phyloP scores from a whole-genome alignment of 345 rosid species.

The Euphorbia pulcherrima region DNA sequence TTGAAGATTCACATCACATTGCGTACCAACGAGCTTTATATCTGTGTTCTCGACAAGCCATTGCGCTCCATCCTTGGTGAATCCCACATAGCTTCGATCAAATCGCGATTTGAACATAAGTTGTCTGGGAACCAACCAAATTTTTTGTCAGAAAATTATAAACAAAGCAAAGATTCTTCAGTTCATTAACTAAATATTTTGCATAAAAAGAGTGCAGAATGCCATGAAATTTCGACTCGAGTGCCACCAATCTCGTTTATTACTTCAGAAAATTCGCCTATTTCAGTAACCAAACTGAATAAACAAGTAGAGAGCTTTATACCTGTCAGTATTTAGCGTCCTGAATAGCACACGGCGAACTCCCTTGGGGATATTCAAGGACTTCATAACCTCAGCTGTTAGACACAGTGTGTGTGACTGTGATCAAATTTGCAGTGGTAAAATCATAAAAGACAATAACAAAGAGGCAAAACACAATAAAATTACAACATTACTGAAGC shows the following conservation, averaged over 20 bases:
- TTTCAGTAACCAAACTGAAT: neutral
- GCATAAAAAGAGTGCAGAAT: neutral
- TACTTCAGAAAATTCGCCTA: neutral
- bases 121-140: slow-evolving; percentile 39
- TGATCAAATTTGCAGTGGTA: no score
- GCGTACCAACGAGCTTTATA: slow-evolving; percentile 73
- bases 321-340: slow-evolving; percentile 85
- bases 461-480: no score
- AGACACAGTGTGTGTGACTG: neutral
- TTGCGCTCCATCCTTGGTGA: slow-evolving; percentile 71
- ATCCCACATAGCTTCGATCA: slow-evolving; percentile 78
- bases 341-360: slow-evolving; percentile 80
- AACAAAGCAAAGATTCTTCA: neutral
- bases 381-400: slow-evolving; percentile 77
- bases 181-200: neutral
- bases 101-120: slow-evolving; percentile 70
- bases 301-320: neutral
- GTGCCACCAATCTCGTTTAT: neutral
- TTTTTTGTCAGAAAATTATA: neutral
- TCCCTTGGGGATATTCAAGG: slow-evolving; percentile 72
- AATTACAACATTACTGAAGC: no score
- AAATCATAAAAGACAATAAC: no score
- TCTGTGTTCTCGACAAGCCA: slow-evolving; percentile 90
- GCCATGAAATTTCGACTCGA: neutral
- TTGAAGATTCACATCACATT: neutral